Evolutionary conservation across 805 yeast genomes (phyloP).

Genomic region (Candida qinlingensis): DNA sequence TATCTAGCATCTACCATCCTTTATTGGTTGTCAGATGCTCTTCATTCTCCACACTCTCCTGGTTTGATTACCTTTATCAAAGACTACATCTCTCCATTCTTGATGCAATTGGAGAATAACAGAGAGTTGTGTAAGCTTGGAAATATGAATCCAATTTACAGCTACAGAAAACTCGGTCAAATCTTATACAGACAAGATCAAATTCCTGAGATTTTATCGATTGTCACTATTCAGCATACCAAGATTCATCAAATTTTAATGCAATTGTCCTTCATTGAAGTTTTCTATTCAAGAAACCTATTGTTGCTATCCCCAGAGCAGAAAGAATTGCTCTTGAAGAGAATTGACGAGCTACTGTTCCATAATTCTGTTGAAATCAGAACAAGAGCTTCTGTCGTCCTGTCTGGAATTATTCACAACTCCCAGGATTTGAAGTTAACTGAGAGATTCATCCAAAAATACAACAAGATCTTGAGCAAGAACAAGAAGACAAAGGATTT

Average conservation of each 20-base stretch:
- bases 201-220: slow-evolving; percentile 36
- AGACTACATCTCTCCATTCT: slow-evolving; percentile 58
- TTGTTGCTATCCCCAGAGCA: slow-evolving; percentile 46
- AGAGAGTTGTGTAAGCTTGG: slow-evolving; percentile 79
- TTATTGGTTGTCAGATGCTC: slow-evolving; percentile 50
- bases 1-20: slow-evolving; percentile 61
- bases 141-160: slow-evolving; percentile 46
- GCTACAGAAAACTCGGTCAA: slow-evolving; percentile 42
- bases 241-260: slow-evolving; percentile 60
- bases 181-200: slow-evolving; percentile 40
- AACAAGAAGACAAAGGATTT: slow-evolving; percentile 28
- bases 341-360: slow-evolving; percentile 48
- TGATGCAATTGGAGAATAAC: slow-evolving; percentile 56
- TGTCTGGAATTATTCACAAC: slow-evolving; percentile 74
- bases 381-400: slow-evolving; percentile 61
- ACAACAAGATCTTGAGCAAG: slow-evolving; percentile 25
- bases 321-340: slow-evolving; percentile 42
- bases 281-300: slow-evolving; percentile 64
- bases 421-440: slow-evolving; percentile 35
- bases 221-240: slow-evolving; percentile 33
- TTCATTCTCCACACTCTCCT: slow-evolving; percentile 48
- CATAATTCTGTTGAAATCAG: slow-evolving; percentile 71
- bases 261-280: slow-evolving; percentile 64
- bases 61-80: slow-evolving; percentile 48
- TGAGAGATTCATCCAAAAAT: slow-evolving; percentile 32